Conservation (phyloP, 176 grass and related monocot genomes). For the Themeda triandra region DNA sequence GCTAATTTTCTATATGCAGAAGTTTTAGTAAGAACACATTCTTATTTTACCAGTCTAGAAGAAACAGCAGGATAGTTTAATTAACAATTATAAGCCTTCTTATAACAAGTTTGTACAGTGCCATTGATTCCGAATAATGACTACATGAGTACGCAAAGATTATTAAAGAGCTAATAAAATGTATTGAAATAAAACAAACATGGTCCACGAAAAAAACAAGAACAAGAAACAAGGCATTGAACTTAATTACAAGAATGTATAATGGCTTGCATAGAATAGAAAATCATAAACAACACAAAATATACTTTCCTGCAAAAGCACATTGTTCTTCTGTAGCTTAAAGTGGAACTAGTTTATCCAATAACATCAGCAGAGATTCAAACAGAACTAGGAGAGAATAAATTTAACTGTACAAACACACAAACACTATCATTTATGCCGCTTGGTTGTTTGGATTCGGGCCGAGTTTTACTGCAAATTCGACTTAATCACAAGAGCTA, state of each 20-base stretch:
- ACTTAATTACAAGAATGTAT: neutral
- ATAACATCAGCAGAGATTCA: neutral
- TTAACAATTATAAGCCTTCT: neutral
- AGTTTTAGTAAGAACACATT: neutral
- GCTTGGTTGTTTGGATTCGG: neutral
- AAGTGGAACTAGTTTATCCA: neutral
- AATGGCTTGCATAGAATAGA: neutral
- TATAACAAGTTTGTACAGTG: neutral
- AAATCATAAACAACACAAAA: neutral
- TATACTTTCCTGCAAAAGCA: neutral
- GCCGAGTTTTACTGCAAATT: too few species aligned
- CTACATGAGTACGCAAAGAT: neutral
- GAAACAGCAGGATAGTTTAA: neutral
- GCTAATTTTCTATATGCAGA: neutral
- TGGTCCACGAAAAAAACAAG: neutral
- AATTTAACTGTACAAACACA: neutral
- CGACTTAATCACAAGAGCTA: neutral
- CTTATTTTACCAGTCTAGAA: neutral
- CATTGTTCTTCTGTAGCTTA: neutral
- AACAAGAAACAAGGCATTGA: neutral
- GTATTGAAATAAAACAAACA: neutral
- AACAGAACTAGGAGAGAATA: neutral
- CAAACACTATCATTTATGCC: neutral
- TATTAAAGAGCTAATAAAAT: neutral
- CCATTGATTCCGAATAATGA: neutral